Base-by-base conservation (phyloP, 2,329 filamentous ascomycete species). In the Aspergillus sojae region DNA sequence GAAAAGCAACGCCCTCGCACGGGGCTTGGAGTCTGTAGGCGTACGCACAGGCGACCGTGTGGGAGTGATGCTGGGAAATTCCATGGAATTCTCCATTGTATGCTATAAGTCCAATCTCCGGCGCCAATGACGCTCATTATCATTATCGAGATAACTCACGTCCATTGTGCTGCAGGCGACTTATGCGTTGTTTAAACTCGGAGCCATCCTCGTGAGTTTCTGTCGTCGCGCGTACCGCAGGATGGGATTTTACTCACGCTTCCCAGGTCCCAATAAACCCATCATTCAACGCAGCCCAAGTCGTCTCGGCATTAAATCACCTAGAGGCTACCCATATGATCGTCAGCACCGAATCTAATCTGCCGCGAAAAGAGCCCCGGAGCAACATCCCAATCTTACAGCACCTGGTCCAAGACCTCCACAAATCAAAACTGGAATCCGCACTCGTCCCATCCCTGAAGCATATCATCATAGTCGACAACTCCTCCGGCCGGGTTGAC, bases 111-210 rank as follows among this genome's bases (percentile, higher is more conserved):
- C 2, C 6, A 34, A 30, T 14, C 32, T 11, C 19, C n/a, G n/a
- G 43, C 43, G 43, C 21, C 52, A 10, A 28, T 36, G n/a, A n/a
- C 16, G n/a, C 34, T 5, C 16, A 11, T 23, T 32, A 50, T 21
- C 26, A 26, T 23, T 21, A 50, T 4, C 14, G 7, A 34, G 28
- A 58, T 34, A 30, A 26, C 30, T 48, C 28, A 39, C 54, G 28
- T 26, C 34, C 26, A 28, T 48, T 39, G 41, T 52, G 48, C 28
- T 21, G 48, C 58, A 80, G 84, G 76, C 78, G 23, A 94, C 91
- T 6, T 98, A 98, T 78, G 94, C 94, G 0, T 78, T 95, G 60
- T 97, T 94, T 82, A 98, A 98, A 78, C 85, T 98, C 11, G 95
- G 95, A n/a, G 94, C 92, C 28, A 87, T 98, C 57, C 82, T 98